A percentile compares a stretch with the other conserved stretches of the same genome.
phyloP scores from a whole-genome alignment of 1,139 yeast species.

The Suhomyces choctaworum region DNA sequence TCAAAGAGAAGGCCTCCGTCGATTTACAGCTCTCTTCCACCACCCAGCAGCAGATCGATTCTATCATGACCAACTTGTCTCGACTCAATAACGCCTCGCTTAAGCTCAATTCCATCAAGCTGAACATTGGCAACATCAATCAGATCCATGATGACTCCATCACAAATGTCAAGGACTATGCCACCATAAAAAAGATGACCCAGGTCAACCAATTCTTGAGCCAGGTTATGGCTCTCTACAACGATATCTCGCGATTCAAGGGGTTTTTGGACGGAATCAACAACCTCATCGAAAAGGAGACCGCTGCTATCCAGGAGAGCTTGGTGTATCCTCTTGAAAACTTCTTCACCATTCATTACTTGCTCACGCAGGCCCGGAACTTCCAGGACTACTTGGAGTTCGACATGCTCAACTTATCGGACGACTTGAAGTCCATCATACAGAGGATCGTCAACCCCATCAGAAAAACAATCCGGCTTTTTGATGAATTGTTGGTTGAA shows the following conservation, averaged over 20 bases:
- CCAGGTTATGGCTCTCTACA: slow-evolving; percentile 65
- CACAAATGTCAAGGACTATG: slow-evolving; percentile 55
- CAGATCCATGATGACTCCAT: slow-evolving; percentile 55
- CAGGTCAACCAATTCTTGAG: slow-evolving; percentile 69
- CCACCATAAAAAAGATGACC: slow-evolving; percentile 60
- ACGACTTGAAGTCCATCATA: slow-evolving; percentile 71
- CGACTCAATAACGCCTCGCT: slow-evolving; percentile 38
- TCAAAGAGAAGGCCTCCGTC: slow-evolving; percentile 69
- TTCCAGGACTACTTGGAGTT: slow-evolving; percentile 70
- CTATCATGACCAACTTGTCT: slow-evolving; percentile 44
- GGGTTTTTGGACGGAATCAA: slow-evolving; percentile 52
- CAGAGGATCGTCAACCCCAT: slow-evolving; percentile 56
- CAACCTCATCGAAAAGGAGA: slow-evolving; percentile 53
- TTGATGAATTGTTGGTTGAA: slow-evolving; percentile 64
- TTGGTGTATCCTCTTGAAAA: slow-evolving; percentile 60
- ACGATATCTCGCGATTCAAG: slow-evolving; percentile 60
- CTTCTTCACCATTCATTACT: slow-evolving; percentile 66
- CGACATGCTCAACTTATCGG: slow-evolving; percentile 55
- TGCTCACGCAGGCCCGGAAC: slow-evolving; percentile 70
- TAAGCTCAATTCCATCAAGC: slow-evolving; percentile 49
- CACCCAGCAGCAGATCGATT: slow-evolving; percentile 59
- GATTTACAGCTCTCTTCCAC: slow-evolving; percentile 69
- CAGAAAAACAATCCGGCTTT: slow-evolving; percentile 51
- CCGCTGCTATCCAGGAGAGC: slow-evolving; percentile 48
- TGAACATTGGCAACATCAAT: slow-evolving; percentile 60